Conservation (phyloP, 2,329 filamentous ascomycete genomes). For the Scytalidium sp. region DNA sequence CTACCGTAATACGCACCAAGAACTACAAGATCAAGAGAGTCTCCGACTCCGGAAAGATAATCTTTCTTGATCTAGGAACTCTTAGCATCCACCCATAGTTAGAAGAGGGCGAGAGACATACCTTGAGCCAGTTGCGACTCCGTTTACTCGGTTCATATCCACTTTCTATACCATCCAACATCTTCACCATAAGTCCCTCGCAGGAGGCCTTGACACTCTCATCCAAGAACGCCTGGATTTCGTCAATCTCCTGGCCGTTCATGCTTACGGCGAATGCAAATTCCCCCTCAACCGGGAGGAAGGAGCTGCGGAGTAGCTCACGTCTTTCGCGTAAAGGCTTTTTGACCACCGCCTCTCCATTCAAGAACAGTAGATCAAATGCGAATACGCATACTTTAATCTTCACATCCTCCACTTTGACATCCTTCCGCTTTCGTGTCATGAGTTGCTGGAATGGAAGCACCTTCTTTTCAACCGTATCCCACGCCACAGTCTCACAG, state of each 20-base stretch:
- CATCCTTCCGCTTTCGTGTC: conserved; percentile 97
- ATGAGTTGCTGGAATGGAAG: conserved; percentile 96
- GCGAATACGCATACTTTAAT: conserved; percentile 97
- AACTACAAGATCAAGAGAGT: conserved; percentile 95
- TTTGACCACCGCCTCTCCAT: conserved; percentile 85
- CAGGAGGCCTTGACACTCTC: conserved; percentile 95
- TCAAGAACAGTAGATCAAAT: conserved; percentile 90
- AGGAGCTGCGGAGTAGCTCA: conserved; percentile 69
- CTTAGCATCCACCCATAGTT: background rate
- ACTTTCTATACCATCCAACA: conserved; percentile 90
- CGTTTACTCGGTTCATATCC: conserved; percentile 95
- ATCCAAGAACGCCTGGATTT: conserved; percentile 89
- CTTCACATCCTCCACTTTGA: conserved; percentile 92
- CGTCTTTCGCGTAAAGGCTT: conserved; percentile 83
- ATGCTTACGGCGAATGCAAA: conserved; percentile 87
- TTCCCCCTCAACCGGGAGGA: conserved; percentile 79
- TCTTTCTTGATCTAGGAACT: conserved; percentile 83
- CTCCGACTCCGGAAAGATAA: conserved; percentile 88
- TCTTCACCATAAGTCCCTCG: conserved; percentile 99
- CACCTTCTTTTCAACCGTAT: conserved; percentile 91
- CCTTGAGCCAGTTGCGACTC: conserved; percentile 97
- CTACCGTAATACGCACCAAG: conserved; percentile 91
- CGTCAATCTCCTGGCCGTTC: conserved; percentile 84
- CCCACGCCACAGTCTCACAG: conserved; percentile 97
- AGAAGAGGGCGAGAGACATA: conserved; percentile 32